These are phyloP conservation scores for Aspergillus homomorphus DNA, from an alignment of 495 filamentous ascomycete species.

Conservation along the genomic window DNA sequence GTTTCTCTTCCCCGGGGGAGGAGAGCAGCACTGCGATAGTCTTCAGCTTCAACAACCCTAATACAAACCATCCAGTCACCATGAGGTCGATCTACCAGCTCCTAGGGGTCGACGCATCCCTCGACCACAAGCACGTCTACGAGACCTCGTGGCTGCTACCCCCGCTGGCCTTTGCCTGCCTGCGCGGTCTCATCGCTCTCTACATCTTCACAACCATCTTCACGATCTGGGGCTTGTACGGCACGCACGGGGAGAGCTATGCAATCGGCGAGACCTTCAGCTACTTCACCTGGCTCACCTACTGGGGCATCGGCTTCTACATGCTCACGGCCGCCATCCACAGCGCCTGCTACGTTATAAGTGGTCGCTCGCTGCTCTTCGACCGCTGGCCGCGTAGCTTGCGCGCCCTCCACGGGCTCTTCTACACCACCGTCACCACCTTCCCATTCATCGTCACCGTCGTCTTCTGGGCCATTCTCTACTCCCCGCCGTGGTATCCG, in stretches of 20 bases:
- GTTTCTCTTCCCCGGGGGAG: background rate
- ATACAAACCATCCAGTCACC: background rate
- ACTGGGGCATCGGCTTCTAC: constrained; percentile 81
- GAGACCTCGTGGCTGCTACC: constrained; percentile 74
- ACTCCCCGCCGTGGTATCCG: constrained; percentile 46
- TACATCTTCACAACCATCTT: constrained; percentile 72
- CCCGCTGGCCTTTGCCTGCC: constrained; percentile 55
- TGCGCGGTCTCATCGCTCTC: constrained; percentile 60
- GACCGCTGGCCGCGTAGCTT: constrained; percentile 58
- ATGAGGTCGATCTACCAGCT: constrained; percentile 17
- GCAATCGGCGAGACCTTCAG: constrained; percentile 56
- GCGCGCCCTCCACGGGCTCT: constrained; percentile 61
- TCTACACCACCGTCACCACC: constrained; percentile 63
- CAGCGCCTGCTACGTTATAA: constrained; percentile 60
- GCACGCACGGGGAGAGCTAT: constrained; percentile 39
- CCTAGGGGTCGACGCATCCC: constrained; percentile 33
- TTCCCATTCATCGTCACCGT: constrained; percentile 67
- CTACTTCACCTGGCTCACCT: constrained; percentile 77
- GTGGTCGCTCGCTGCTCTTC: constrained; percentile 54
- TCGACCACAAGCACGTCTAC: constrained; percentile 62
- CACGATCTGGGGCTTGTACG: constrained; percentile 62
- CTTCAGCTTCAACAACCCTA: background rate
- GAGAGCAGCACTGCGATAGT: too few species aligned
- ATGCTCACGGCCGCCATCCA: constrained; percentile 61
- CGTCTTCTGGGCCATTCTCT: constrained; percentile 52